These are phyloP conservation scores for Phlegmacium glaucopus DNA, from an alignment of 768 basidiomycete genomes.

Conservation along the genomic window DNA sequence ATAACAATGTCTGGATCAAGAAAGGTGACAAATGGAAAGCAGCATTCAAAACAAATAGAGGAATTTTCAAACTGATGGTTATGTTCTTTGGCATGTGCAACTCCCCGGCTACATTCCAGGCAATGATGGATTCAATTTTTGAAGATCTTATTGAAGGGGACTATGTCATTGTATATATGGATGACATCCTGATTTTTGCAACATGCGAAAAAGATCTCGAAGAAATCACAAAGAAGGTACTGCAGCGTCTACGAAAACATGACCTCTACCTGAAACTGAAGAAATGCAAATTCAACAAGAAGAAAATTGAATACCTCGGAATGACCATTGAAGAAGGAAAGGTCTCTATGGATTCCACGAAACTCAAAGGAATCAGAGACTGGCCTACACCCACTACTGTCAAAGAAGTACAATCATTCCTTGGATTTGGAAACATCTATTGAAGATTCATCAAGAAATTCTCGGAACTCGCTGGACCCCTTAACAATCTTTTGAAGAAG, in stretches of 20 bases:
- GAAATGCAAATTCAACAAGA: conserved; percentile 34
- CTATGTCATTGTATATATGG: conserved; percentile 39
- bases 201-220: too few species aligned
- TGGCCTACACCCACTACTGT: conserved; percentile 28
- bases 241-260: conserved; percentile 21
- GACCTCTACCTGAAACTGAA: conserved; percentile 33
- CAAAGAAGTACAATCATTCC: conserved; percentile 34
- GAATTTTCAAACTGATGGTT: conserved; percentile 22
- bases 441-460: conserved; percentile 29
- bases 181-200: conserved; percentile 23
- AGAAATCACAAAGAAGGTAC: conserved; percentile 8
- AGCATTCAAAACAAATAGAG: conserved; percentile 29
- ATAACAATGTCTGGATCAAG: conserved; percentile 29
- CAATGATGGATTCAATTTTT: conserved; percentile 27
- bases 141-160: too few species aligned
- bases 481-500: conserved; percentile 16
- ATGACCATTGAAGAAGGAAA: conserved; percentile 13
- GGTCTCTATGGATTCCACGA: conserved; percentile 31
- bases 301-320: conserved; percentile 33
- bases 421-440: conserved; percentile 39
- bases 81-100: conserved; percentile 38
- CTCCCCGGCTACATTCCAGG: conserved; percentile 33
- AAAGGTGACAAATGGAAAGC: conserved; percentile 39
- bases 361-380: conserved; percentile 23
- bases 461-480: conserved; percentile 19